These are phyloP conservation scores for Cutaneotrichosporon cavernicola DNA, from an alignment of 1,284 basidiomycete species.

Conservation along the genomic window DNA sequence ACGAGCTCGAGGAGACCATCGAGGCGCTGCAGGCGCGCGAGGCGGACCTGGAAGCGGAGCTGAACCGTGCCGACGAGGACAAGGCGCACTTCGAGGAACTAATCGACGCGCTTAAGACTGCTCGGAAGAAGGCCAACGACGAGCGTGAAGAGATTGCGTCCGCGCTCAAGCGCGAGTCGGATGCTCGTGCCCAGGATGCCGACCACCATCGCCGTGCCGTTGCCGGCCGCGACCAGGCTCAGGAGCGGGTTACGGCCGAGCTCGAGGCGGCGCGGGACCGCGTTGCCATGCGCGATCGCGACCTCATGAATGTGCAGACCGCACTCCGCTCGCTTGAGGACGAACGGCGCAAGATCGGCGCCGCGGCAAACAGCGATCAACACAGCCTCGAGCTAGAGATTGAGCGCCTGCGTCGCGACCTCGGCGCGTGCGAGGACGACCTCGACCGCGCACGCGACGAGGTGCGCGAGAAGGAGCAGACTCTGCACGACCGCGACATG, in stretches of 20 bases:
- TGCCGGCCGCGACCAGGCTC: conserved; percentile 52
- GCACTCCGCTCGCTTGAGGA: conserved; percentile 62
- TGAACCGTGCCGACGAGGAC: conserved; percentile 57
- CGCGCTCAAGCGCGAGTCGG: conserved; percentile 61
- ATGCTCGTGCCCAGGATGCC: conserved; percentile 53
- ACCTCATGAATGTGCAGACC: conserved; percentile 70
- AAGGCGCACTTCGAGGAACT: conserved; percentile 70
- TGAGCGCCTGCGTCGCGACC: conserved; percentile 80
- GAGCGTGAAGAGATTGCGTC: conserved; percentile 66
- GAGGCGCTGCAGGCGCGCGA: conserved; percentile 62
- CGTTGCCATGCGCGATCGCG: conserved; percentile 55
- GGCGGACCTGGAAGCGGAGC: conserved; percentile 57
- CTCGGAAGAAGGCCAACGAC: conserved; percentile 51
- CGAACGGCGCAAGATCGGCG: conserved; percentile 66
- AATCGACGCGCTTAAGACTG: conserved; percentile 73
- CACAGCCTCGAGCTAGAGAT: conserved; percentile 89
- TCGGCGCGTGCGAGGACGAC: conserved; percentile 77
- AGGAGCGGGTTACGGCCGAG: conserved; percentile 46
- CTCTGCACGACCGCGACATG: conserved; percentile 66
- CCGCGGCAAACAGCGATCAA: conserved; percentile 74
- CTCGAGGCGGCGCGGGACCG: conserved; percentile 55
- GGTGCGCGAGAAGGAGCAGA: conserved; percentile 65
- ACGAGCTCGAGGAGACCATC: conserved; percentile 59
- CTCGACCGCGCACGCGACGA: conserved; percentile 71
- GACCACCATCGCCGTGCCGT: conserved; percentile 49